A percentile compares a stretch with the other conserved stretches of the same genome.
Evolutionary conservation across 257 asterid species (phyloP).

Genomic region (Datura wrightii): DNA sequence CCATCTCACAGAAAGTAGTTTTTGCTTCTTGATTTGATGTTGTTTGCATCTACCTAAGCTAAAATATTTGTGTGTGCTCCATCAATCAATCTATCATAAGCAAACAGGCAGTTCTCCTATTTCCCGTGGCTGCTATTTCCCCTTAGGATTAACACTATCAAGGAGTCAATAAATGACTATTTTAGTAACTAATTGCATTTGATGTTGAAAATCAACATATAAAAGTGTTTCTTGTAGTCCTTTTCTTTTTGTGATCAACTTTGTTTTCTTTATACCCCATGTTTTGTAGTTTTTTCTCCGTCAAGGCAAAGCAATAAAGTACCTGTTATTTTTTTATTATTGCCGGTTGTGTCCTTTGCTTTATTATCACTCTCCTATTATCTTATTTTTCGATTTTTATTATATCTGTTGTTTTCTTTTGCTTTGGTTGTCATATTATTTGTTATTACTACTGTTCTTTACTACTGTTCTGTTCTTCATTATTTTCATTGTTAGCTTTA

Average conservation of each 20-base stretch:
- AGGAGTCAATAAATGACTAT: background rate
- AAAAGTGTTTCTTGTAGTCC: background rate
- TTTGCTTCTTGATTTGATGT: slow-evolving; percentile 21
- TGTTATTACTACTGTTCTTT: background rate
- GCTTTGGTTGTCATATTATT: background rate
- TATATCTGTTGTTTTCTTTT: background rate
- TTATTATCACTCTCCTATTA: background rate
- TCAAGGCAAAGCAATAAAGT: background rate
- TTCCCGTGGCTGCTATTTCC: background rate
- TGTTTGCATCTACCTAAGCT: slow-evolving; percentile 2
- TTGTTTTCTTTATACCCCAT: background rate
- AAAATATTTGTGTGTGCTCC: background rate
- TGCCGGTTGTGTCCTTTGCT: background rate
- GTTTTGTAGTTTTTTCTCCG: background rate
- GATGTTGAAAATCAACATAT: background rate
- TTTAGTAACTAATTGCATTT: background rate
- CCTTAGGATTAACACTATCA: background rate
- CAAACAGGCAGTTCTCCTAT: background rate
- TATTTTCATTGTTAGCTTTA: background rate
- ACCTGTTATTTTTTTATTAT: background rate
- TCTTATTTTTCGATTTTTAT: background rate
- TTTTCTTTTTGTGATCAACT: background rate
- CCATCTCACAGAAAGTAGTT: background rate
- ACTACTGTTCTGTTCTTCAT: background rate
- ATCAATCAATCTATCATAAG: background rate